A percentile compares a stretch with the other conserved stretches of the same genome.
These are phyloP conservation scores for Trichoderma aggressivum DNA, from an alignment of 2,329 filamentous ascomycete species.

Conservation along the genomic window DNA sequence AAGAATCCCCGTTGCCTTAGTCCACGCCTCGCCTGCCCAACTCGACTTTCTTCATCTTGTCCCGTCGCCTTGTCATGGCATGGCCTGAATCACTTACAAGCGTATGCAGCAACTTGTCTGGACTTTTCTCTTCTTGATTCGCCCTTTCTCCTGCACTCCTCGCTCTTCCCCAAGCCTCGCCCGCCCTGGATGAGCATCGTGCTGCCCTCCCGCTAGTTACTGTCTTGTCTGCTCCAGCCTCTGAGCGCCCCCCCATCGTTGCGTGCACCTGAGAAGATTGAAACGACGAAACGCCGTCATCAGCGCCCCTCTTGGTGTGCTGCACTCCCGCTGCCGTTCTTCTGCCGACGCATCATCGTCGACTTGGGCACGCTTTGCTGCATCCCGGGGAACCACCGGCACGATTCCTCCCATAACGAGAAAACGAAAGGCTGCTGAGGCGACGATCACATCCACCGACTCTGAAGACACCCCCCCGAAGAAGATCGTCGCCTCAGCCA, in stretches of 20 bases:
- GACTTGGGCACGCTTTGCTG: slow-evolving; percentile 6
- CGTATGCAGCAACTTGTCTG: neutral
- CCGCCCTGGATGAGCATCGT: neutral
- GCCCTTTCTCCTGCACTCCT: neutral
- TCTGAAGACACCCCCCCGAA: slow-evolving; percentile 47
- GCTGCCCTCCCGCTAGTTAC: neutral
- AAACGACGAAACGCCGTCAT: neutral
- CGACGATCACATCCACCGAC: slow-evolving; percentile 50
- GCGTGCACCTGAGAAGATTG: neutral
- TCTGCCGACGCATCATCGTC: slow-evolving; percentile 14
- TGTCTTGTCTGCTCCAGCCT: neutral
- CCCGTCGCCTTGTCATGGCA: slow-evolving; percentile 19
- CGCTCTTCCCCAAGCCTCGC: neutral
- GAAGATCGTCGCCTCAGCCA: slow-evolving; percentile 56
- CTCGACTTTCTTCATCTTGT: slow-evolving; percentile 1
- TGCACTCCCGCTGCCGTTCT: neutral
- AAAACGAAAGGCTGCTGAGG: slow-evolving; percentile 65
- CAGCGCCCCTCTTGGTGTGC: slow-evolving; percentile 17
- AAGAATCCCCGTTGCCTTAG: slow-evolving; percentile 16
- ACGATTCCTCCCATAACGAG: slow-evolving; percentile 59
- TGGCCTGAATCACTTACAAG: slow-evolving; percentile 18
- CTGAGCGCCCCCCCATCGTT: neutral
- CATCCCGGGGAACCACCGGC: slow-evolving; percentile 31
- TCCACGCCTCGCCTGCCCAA: slow-evolving; percentile 13
- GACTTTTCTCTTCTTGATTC: neutral